A percentile compares a stretch with the other conserved stretches of the same genome.
phyloP scores from a whole-genome alignment of 148 eudicot species.

The Rhododendron ovatum region DNA sequence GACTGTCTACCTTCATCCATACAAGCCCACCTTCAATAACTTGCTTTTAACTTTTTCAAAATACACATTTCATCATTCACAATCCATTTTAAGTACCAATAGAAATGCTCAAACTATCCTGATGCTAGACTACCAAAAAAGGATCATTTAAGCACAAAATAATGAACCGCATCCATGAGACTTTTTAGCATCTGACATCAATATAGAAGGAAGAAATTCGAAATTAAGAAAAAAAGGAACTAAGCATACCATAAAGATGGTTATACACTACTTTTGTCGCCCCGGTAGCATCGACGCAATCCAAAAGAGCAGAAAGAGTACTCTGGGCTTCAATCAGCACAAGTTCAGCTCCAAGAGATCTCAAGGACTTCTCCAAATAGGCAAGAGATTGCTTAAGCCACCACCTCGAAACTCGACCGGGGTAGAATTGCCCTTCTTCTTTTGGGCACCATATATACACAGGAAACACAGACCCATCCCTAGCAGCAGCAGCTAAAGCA shows the following conservation, averaged over 20 bases:
- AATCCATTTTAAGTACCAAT: not conserved
- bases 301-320: constrained; percentile 68
- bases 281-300: constrained; percentile 66
- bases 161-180: not conserved
- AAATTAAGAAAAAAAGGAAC: not conserved
- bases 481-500: constrained; percentile 87
- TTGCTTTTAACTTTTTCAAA: not conserved
- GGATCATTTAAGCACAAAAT: not conserved
- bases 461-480: constrained; percentile 68
- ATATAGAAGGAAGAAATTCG: not conserved
- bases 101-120: not conserved
- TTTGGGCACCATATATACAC: constrained; percentile 92
- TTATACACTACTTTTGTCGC: constrained; percentile 84
- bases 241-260: constrained; percentile 80
- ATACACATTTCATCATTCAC: not conserved
- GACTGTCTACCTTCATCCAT: not conserved
- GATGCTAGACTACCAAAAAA: not conserved
- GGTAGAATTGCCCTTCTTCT: constrained; percentile 89
- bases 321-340: constrained; percentile 59
- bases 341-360: constrained; percentile 74
- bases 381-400: constrained; percentile 88
- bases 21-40: not conserved
- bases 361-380: constrained; percentile 68
- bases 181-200: not conserved
- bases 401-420: constrained; percentile 98